Conservation (phyloP, 805 yeast genomes). For the Wickerhamiella slavikovae region DNA sequence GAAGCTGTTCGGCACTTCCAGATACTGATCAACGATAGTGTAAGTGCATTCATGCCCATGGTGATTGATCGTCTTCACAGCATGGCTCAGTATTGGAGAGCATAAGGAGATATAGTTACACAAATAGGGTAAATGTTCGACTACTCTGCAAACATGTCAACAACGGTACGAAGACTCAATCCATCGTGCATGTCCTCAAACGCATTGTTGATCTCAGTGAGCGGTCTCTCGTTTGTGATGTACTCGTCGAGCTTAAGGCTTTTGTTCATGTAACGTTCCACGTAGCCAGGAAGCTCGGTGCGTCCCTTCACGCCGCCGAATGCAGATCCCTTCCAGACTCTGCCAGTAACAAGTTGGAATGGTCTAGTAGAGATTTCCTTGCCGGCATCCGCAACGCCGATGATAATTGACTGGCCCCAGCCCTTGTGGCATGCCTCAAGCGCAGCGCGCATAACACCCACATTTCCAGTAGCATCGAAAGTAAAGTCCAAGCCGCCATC, state of each 20-base stretch:
- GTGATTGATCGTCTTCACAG: slow-evolving; percentile 90
- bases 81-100: slow-evolving; percentile 95
- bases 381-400: slow-evolving; percentile 98
- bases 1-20: slow-evolving; percentile 93
- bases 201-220: slow-evolving; percentile 65
- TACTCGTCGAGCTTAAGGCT: slow-evolving; percentile 80
- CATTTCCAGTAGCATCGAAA: slow-evolving; percentile 97
- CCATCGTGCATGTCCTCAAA: slow-evolving; percentile 92
- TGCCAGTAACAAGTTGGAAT: slow-evolving; percentile 95
- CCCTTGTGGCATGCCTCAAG: slow-evolving; percentile 97
- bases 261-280: slow-evolving; percentile 67
- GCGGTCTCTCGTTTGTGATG: slow-evolving; percentile 72
- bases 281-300: slow-evolving; percentile 79
- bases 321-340: slow-evolving; percentile 99
- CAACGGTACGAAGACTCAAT: slow-evolving; percentile 80
- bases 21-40: slow-evolving; percentile 81
- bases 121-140: too few relatives aligned
- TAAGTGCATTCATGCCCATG: slow-evolving; percentile 79
- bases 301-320: slow-evolving; percentile 98
- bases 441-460: slow-evolving; percentile 85
- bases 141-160: slow-evolving; percentile 6
- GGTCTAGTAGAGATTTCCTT: slow-evolving; percentile 93
- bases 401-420: slow-evolving; percentile 90
- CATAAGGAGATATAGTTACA: slow-evolving; percentile 30
- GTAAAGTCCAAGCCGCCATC: slow-evolving; percentile 96